Evolutionary conservation across 495 filamentous ascomycete species (phyloP), one percentile per base, ranked within the genome.

Genomic region (Endocarpon pusillum): DNA sequence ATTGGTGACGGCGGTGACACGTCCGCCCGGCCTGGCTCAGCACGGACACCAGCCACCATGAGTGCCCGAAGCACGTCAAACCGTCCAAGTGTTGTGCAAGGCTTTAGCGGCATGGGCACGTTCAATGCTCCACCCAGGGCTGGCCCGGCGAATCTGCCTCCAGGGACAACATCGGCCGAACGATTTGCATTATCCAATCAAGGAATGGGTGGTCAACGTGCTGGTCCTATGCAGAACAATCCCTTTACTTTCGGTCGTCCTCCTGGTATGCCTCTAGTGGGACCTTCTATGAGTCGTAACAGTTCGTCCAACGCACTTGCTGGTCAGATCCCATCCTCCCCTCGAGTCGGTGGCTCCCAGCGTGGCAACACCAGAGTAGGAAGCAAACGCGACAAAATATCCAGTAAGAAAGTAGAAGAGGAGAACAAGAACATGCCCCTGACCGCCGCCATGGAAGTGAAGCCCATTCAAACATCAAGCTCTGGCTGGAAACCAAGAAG

Each of bases 401-500:
- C 56, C 38, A 68, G 56, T 42, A 66, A 64, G 40, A 61, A 71
- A 21, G 78, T 80, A 40, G 64, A 73, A 16, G 65, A 80, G 37
- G 57, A 62, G 38, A 73, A 77, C 43, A 80, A 81, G 60, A 67
- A 67, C 23, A 94, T 96, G 81, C 87, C 91, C 38, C 73, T 94
- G 20, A 92, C 85, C 36, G 71, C 69, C 26, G 73, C 77, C 43
- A 61, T 67, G 57, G 77, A 94, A 4, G 51, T 99, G 38, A 79
- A 87, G 55, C 75, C 81, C 37, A 75, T 96, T 12, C 58, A 66
- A 24, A 52, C 73, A 8, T 75, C 82, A 1, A 41, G 65, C 5
- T 68, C 60, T 21, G 85, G 89, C 15, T 99, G 89, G 89, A 94
- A 92, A 57, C 80, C 89, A n/a, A 70, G 61, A 23, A 85, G 79